phyloP scores from a whole-genome alignment of 2,329 filamentous ascomycete species.

The Penicillium thymicola region DNA sequence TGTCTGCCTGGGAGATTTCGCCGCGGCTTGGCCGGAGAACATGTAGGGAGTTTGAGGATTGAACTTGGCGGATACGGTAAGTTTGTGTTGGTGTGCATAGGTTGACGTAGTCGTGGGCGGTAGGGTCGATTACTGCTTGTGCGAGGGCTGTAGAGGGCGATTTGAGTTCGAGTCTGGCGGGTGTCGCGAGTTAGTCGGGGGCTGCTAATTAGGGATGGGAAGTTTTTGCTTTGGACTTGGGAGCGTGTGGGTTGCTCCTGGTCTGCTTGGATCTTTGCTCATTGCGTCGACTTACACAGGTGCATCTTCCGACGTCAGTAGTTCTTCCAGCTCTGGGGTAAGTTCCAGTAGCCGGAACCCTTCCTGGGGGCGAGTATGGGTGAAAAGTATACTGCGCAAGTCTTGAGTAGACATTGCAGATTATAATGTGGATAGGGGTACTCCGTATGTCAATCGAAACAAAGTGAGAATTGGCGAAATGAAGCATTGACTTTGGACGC shows the following conservation, averaged over 20 bases:
- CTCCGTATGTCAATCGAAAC: neutral
- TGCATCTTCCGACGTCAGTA: constrained; percentile 49
- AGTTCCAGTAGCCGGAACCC: constrained; percentile 60
- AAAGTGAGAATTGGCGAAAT: neutral
- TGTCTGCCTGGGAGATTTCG: constrained; percentile 26
- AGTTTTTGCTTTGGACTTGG: neutral
- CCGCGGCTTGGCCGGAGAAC: constrained; percentile 47
- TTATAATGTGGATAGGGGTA: neutral
- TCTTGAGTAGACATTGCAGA: constrained; percentile 40
- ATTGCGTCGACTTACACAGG: constrained; percentile 30
- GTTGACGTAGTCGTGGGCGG: constrained; percentile 47
- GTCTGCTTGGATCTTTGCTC: neutral
- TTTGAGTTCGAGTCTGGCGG: constrained; percentile 45
- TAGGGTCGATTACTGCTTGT: constrained; percentile 28
- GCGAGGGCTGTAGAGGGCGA: constrained; percentile 32
- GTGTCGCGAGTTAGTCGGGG: neutral
- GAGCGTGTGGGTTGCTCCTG: neutral
- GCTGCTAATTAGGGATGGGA: neutral
- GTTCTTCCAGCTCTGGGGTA: constrained; percentile 54
- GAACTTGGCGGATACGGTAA: constrained; percentile 61
- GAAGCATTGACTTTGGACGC: constrained; percentile 18
- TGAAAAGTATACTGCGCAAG: constrained; percentile 38
- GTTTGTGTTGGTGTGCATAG: constrained; percentile 58
- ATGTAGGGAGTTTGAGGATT: constrained; percentile 63
- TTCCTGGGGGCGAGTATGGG: constrained; percentile 46